These are phyloP conservation scores for Claviceps africana DNA, from an alignment of 2,329 filamentous ascomycete species.

Conservation along the genomic window DNA sequence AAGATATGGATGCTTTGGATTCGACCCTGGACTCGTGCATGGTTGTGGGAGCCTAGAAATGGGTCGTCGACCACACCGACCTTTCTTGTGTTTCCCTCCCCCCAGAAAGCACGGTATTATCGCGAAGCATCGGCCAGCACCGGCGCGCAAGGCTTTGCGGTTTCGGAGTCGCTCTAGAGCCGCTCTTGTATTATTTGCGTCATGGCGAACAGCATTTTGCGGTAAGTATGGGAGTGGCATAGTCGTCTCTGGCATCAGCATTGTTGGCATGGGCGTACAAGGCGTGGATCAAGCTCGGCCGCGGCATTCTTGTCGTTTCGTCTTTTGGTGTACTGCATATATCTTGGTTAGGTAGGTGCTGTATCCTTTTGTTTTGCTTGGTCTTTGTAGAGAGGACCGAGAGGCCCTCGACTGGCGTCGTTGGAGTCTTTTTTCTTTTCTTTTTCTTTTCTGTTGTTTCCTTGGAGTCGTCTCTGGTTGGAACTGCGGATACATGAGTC, in stretches of 20 bases:
- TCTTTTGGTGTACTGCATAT: not conserved
- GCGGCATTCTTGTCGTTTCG: not conserved
- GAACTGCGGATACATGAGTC: not conserved
- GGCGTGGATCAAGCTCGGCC: not conserved
- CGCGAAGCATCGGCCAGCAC: not conserved
- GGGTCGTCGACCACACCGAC: not conserved
- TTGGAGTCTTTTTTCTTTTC: not conserved
- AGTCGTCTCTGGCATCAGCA: conserved; percentile 3
- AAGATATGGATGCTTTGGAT: conserved; percentile 40
- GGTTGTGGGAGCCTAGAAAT: conserved; percentile 26
- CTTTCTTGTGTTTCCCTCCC: not conserved
- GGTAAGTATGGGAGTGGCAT: not conserved
- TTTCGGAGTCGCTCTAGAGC: not conserved
- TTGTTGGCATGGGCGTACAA: conserved; percentile 1
- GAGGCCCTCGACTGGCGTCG: conserved; percentile 1
- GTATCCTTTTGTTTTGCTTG: not conserved
- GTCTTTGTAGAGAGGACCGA: not conserved
- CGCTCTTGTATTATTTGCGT: not conserved
- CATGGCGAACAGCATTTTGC: not conserved
- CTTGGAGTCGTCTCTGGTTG: not conserved
- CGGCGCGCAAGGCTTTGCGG: not conserved
- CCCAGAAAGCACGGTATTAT: not conserved
- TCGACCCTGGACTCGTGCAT: conserved; percentile 43
- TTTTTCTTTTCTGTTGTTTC: not conserved
- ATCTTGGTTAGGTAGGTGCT: not conserved